Conservation (phyloP, 306 rosid genomes). For the Pyrus pyrifolia region DNA sequence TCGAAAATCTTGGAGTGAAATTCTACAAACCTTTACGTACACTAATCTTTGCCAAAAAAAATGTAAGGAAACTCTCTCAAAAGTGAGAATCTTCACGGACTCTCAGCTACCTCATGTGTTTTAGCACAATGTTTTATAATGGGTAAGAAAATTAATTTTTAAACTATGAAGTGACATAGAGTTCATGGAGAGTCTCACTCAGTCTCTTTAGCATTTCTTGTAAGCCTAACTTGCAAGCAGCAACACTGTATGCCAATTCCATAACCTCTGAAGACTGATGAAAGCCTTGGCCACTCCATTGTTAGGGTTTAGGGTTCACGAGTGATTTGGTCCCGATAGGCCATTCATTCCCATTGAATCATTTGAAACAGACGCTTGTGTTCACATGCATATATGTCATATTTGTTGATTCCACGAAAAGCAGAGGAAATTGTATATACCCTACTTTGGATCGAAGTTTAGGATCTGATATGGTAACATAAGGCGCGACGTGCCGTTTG, state of each 20-base stretch:
- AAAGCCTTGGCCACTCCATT: constrained; percentile 17
- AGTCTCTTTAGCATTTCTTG: no score
- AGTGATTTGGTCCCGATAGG: constrained; percentile 12
- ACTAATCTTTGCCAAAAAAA: no score
- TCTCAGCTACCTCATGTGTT: no score
- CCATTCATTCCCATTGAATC: constrained; percentile 30
- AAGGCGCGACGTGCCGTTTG: constrained; percentile 19
- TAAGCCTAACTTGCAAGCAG: constrained; percentile 8
- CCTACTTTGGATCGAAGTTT: background rate
- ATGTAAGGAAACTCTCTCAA: no score
- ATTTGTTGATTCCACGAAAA: constrained; percentile 16
- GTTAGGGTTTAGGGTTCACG: constrained; percentile 19
- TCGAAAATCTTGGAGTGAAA: background rate
- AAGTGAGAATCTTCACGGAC: no score
- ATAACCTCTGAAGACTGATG: background rate
- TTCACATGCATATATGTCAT: constrained; percentile 18
- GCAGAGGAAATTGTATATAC: constrained; percentile 35
- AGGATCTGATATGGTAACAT: constrained; percentile 18
- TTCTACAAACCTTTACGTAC: no score
- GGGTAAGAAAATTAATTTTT: no score
- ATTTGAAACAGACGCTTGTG: background rate
- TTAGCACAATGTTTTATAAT: no score
- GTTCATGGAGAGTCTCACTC: no score
- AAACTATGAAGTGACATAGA: no score
- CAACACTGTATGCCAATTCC: constrained; percentile 20